Conservation (phyloP, 2,329 filamentous ascomycete genomes). For the Sporothrix dimorphospora region DNA sequence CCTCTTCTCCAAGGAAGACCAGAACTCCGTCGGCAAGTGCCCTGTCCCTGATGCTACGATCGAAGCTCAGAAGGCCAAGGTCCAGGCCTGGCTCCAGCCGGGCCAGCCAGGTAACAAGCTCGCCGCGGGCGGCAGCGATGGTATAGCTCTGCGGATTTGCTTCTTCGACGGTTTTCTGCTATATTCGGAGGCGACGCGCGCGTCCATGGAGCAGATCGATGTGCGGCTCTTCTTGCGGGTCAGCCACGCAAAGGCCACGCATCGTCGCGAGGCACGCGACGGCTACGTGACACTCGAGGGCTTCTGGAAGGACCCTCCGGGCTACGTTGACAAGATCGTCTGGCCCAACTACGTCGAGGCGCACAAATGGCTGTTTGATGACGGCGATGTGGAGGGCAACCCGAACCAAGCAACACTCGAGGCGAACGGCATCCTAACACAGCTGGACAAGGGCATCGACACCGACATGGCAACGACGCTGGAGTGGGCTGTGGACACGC, state of each 20-base stretch:
- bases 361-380: conserved; percentile 78
- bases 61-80: conserved; percentile 50
- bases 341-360: conserved; percentile 91
- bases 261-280: conserved; percentile 66
- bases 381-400: conserved; percentile 65
- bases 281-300: conserved; percentile 84
- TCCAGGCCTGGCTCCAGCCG: conserved; percentile 51
- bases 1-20: conserved; percentile 62
- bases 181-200: conserved; percentile 60
- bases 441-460: conserved; percentile 51
- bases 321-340: conserved; percentile 91
- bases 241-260: conserved; percentile 64
- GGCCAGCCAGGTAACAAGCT: conserved; percentile 48
- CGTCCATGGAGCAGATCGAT: conserved; percentile 67
- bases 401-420: conserved; percentile 50
- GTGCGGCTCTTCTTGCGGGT: conserved; percentile 78
- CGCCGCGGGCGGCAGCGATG: conserved; percentile 6
- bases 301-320: conserved; percentile 93
- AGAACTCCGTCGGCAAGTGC: conserved; percentile 61
- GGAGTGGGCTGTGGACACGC: conserved; percentile 67
- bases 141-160: conserved; percentile 55
- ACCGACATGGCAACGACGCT: conserved; percentile 64
- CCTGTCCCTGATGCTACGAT: conserved; percentile 56
- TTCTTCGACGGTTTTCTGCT: conserved; percentile 90
- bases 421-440: conserved; percentile 52